A percentile compares a stretch with the other conserved stretches of the same genome.
Conservation (phyloP, 164 flowering plant genomes). For the Stephania yunnanensis region DNA sequence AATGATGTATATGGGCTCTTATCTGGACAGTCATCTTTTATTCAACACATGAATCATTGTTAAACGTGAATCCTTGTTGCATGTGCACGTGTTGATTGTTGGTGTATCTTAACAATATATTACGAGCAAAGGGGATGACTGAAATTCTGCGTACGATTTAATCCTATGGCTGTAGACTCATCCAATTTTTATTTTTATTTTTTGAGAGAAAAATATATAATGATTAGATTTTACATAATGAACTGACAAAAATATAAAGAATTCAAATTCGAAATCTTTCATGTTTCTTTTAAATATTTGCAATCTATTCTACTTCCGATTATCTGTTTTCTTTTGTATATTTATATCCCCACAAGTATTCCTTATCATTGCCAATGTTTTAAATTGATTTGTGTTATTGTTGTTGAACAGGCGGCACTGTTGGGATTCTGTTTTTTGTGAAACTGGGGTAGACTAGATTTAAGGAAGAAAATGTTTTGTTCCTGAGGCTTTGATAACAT, state of each 20-base stretch:
- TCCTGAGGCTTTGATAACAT: too few species aligned
- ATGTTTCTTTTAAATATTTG: too few species aligned
- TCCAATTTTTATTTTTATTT: not conserved
- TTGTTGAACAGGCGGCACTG: not conserved
- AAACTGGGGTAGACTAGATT: not conserved
- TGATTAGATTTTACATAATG: not conserved
- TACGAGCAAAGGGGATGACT: not conserved
- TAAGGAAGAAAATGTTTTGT: not conserved
- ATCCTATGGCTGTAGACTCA: not conserved
- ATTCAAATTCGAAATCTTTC: not conserved
- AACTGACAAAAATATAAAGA: not conserved
- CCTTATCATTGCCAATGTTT: not conserved
- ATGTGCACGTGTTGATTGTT: not conserved
- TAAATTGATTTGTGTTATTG: not conserved
- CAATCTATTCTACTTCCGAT: not conserved
- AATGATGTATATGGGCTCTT: not conserved
- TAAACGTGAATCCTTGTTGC: not conserved
- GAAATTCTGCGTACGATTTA: not conserved
- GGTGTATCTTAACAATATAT: not conserved
- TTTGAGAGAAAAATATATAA: not conserved
- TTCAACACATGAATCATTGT: not conserved
- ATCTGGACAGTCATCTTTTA: not conserved
- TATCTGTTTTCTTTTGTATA: not conserved
- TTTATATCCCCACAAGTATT: not conserved
- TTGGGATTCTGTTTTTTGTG: not conserved